Evolutionary conservation across 2,329 filamentous ascomycete species (phyloP).

Genomic region (Pseudocercospora fuligena): DNA sequence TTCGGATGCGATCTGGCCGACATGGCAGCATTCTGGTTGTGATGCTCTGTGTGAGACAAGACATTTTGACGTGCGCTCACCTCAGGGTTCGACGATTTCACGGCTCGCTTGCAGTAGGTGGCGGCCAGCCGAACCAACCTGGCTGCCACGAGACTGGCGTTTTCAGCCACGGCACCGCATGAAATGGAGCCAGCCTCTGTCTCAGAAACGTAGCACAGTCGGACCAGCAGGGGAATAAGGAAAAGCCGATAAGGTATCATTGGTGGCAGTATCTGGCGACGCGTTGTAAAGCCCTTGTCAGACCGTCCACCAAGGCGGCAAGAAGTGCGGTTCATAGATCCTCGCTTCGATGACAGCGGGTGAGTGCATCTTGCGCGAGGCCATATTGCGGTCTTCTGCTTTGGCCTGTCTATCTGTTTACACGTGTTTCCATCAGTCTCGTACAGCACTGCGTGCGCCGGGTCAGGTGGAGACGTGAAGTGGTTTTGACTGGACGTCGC

Average conservation of each 20-base stretch:
- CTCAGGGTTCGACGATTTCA: neutral
- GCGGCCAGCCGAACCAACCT: conserved; percentile 2
- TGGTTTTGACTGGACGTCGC: neutral
- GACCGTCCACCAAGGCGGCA: neutral
- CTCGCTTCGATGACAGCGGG: neutral
- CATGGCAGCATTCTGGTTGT: neutral
- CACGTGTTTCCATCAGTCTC: conserved; percentile 5
- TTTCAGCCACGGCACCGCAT: conserved; percentile 9
- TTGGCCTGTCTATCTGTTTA: neutral
- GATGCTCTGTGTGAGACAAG: too few species aligned
- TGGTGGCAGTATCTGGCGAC: too few species aligned
- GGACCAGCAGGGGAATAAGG: neutral
- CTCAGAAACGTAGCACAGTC: neutral
- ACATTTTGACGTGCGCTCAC: neutral
- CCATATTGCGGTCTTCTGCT: neutral
- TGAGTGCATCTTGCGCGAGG: neutral
- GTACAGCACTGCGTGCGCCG: neutral
- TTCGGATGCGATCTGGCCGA: neutral
- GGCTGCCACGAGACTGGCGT: conserved; percentile 7
- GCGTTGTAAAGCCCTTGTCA: too few species aligned
- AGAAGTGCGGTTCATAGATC: conserved; percentile 1
- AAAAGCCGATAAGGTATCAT: neutral
- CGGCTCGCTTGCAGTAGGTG: neutral
- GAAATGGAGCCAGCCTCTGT: neutral
- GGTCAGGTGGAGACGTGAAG: neutral